Percentiles rank a stretch among this genome's conserved stretches.
These are phyloP conservation scores for Globisporangium megalacanthum DNA, from an alignment of 352 stramenopile genomes.

Conservation along the genomic window DNA sequence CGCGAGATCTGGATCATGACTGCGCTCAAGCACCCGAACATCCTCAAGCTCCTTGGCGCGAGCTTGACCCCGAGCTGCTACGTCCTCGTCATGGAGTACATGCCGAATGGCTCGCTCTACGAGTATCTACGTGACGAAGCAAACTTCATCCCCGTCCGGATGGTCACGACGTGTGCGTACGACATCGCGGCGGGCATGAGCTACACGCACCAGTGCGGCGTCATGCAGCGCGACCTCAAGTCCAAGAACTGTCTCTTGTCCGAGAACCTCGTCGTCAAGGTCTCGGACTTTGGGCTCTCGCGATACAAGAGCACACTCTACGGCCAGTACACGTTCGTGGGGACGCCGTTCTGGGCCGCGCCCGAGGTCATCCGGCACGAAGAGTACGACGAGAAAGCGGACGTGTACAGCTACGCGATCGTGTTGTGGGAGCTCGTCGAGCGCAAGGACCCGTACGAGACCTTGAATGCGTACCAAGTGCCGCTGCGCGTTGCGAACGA, in stretches of 20 bases:
- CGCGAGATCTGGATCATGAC: slow-evolving; percentile 83
- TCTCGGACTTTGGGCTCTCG: slow-evolving; percentile 68
- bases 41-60: slow-evolving; percentile 70
- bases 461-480: slow-evolving; percentile 73
- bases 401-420: slow-evolving; percentile 75
- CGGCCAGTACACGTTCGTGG: slow-evolving; percentile 64
- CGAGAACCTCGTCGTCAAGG: slow-evolving; percentile 73
- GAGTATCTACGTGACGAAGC: slow-evolving; percentile 68
- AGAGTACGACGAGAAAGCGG: slow-evolving; percentile 66
- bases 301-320: slow-evolving; percentile 42
- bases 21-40: slow-evolving; percentile 61
- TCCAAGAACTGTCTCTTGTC: slow-evolving; percentile 77
- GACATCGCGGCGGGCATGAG: slow-evolving; percentile 67
- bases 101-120: slow-evolving; percentile 80
- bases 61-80: slow-evolving; percentile 74
- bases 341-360: slow-evolving; percentile 73
- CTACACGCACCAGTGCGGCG: slow-evolving; percentile 45
- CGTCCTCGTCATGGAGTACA: slow-evolving; percentile 84
- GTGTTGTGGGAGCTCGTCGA: slow-evolving; percentile 76
- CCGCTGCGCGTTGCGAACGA: slow-evolving; percentile 68
- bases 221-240: slow-evolving; percentile 74
- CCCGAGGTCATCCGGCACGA: slow-evolving; percentile 77
- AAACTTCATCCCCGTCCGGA: slow-evolving; percentile 64
- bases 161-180: slow-evolving; percentile 52
- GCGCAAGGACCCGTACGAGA: slow-evolving; percentile 65